A percentile compares a stretch with the other conserved stretches of the same genome.
Conservation (phyloP, 78 protist species). For the Speleostelium caveatum region DNA sequence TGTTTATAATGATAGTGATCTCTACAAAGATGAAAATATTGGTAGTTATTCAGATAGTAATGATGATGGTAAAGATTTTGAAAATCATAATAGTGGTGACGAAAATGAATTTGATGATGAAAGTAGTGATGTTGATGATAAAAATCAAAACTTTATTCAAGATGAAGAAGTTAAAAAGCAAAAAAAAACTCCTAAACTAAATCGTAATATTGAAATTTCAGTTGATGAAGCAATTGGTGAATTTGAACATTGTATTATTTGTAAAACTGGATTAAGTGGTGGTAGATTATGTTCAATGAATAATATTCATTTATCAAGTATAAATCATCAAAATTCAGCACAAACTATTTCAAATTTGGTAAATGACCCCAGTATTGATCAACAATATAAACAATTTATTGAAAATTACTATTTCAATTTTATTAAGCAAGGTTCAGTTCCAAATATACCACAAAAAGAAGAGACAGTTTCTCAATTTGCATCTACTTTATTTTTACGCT, state of each 20-base stretch:
- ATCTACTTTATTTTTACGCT: conserved; percentile 33
- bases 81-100: background rate
- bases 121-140: no score
- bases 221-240: conserved; percentile 2
- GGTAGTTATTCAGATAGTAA: no score
- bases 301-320: conserved; percentile 35
- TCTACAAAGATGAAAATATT: no score
- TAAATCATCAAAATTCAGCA: conserved; percentile 2
- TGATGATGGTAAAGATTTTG: no score
- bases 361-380: conserved; percentile 13
- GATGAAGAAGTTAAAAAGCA: background rate
- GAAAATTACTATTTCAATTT: conserved; percentile 21
- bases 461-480: conserved; percentile 51
- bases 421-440: conserved; percentile 36
- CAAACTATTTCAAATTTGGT: conserved; percentile 3
- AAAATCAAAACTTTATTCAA: no score
- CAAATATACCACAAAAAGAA: conserved; percentile 31
- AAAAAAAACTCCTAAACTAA: background rate
- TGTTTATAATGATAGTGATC: background rate
- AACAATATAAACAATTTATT: conserved; percentile 28
- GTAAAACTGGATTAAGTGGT: conserved; percentile 51
- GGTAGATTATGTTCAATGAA: conserved; percentile 40
- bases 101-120: background rate
- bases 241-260: conserved; percentile 58
- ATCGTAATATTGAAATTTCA: background rate